A percentile compares a stretch with the other conserved stretches of the same genome.
Conservation (phyloP, 2,329 filamentous ascomycete genomes). For the Paracamarosporium sp. region DNA sequence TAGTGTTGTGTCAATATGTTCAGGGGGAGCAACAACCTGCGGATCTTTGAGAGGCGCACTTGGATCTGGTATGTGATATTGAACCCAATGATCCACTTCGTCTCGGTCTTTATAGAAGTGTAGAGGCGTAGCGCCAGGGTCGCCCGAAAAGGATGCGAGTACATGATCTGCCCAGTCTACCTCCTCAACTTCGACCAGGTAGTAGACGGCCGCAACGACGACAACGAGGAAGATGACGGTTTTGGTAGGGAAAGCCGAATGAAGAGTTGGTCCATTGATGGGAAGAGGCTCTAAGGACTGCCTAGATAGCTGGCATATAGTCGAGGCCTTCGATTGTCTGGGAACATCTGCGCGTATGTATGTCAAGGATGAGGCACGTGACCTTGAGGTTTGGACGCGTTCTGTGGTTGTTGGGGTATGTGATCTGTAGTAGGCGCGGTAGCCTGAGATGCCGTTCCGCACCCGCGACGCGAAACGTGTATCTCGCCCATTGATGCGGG, state of each 20-base stretch:
- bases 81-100: constrained; percentile 33
- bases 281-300: not conserved
- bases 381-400: constrained; percentile 19
- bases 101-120: constrained; percentile 36
- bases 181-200: constrained; percentile 26
- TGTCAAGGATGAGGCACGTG: constrained; percentile 22
- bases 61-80: constrained; percentile 31
- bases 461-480: not conserved
- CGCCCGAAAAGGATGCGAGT: constrained; percentile 21
- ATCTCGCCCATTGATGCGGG: not conserved
- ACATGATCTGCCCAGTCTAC: constrained; percentile 30
- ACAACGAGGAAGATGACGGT: constrained; percentile 33
- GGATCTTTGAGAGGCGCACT: constrained; percentile 26
- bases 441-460: constrained; percentile 8
- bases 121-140: constrained; percentile 25
- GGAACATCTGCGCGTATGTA: not conserved
- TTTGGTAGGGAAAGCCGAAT: constrained; percentile 42
- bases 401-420: constrained; percentile 9
- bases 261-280: constrained; percentile 14
- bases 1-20: too few relatives aligned
- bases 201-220: constrained; percentile 30
- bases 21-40: too few relatives aligned
- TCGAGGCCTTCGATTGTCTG: not conserved
- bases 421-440: constrained; percentile 16
- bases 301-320: not conserved